Base-by-base conservation (phyloP, 768 basidiomycete species). In the Phanerochaete carnosa region DNA sequence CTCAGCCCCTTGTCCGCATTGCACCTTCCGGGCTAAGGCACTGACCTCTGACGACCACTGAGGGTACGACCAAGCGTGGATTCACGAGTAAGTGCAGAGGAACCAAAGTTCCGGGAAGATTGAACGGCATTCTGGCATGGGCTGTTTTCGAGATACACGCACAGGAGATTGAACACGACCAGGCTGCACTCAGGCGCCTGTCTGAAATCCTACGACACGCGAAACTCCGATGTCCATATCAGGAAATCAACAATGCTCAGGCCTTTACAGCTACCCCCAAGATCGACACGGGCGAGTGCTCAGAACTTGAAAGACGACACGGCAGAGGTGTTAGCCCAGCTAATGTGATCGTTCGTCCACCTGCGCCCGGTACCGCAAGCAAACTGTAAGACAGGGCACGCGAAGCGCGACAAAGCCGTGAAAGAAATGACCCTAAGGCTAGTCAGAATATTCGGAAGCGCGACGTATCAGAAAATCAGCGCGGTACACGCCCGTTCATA, bases 11-110 rank as follows among this genome's bases (percentile, higher is more conserved):
- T 45, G 22, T 39, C 23, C 19, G 37, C 37, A 26, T 26, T 6
- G 15, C 8, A 6, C 35, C n/a, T 1, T 22, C 43, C 22, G 6
- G 22, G 46, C 2, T 49, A 55, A 35, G 28, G 45, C n/a, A 54
- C 70, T 68, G 73, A 92, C 91, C 89, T 83, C 83, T 84, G 7
- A 93, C 81, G 1, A 74, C 64, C 2, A 94, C 61, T 58, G 77
- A 76, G n/a, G 91, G 92, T 12, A 92, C 70, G 13, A 88, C 77
- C 1, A 93, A 69, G 16, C 89, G 80, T 0, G 90, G 88, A 52
- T 83, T 82, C 64, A 88, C 68, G 26, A 91, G 62, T 9, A 90
- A 77, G n/a, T 91, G 89, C 56, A 92, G 79, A 7, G 88, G 84
- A 2, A 80, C 89, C 2, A 92, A 75, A 13, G 87, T 73, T 15